Conservation (phyloP, 805 yeast genomes). For the Schizosaccharomyces octosporus region DNA sequence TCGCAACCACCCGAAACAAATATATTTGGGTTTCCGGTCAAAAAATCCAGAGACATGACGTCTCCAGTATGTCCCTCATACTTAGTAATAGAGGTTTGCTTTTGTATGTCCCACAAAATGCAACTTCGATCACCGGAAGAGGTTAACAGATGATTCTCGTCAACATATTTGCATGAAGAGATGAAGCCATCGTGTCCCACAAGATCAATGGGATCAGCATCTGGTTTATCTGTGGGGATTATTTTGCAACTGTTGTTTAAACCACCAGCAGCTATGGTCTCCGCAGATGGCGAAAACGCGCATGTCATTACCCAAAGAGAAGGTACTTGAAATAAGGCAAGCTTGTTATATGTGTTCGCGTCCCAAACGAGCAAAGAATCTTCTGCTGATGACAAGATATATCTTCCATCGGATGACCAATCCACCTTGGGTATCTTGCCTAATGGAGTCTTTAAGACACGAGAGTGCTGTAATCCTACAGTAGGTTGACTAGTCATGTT, state of each 20-base stretch:
- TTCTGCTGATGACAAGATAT: constrained; percentile 54
- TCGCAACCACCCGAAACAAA: constrained; percentile 51
- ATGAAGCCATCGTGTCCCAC: constrained; percentile 61
- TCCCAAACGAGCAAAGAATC: constrained; percentile 75
- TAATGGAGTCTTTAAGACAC: constrained; percentile 29
- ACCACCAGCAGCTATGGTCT: constrained; percentile 56
- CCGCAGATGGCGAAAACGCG: constrained; percentile 43
- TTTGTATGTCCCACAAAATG: constrained; percentile 52
- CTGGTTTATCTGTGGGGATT: constrained; percentile 14
- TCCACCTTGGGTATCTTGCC: constrained; percentile 44
- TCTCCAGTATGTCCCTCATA: constrained; percentile 22
- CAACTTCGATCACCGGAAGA: constrained; percentile 68
- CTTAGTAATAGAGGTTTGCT: constrained; percentile 21
- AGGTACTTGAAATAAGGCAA: constrained; percentile 43
- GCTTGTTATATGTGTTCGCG: constrained; percentile 41
- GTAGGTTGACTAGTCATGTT: no score
- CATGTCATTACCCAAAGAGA: constrained; percentile 62
- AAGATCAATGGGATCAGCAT: constrained; percentile 7
- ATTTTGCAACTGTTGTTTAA: constrained; percentile 42
- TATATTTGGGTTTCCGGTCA: constrained; percentile 30
- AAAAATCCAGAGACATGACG: constrained; percentile 32
- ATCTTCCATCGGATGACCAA: constrained; percentile 42
- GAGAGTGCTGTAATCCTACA: not conserved
- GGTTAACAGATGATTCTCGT: constrained; percentile 32
- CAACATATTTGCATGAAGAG: constrained; percentile 45